These are phyloP conservation scores for Scheffersomyces stipitis DNA, from an alignment of 805 yeast genomes.

Conservation along the genomic window DNA sequence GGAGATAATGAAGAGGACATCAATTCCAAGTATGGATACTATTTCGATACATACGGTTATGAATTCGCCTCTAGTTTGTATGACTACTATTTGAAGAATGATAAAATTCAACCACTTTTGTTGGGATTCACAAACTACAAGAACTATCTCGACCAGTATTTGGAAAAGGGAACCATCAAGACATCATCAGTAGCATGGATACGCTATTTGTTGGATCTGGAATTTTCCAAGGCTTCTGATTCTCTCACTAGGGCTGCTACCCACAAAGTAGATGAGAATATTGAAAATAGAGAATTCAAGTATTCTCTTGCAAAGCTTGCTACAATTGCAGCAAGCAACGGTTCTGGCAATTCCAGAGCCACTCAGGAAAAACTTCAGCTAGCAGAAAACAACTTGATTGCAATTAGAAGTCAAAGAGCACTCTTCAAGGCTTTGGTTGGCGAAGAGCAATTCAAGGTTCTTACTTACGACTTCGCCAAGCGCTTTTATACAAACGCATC, in stretches of 20 bases:
- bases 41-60: constrained; percentile 63
- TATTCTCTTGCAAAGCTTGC: constrained; percentile 73
- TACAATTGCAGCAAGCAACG: constrained; percentile 42
- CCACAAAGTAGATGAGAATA: constrained; percentile 34
- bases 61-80: constrained; percentile 67
- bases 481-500: constrained; percentile 14
- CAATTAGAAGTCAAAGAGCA: constrained; percentile 49
- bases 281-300: constrained; percentile 52
- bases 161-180: constrained; percentile 39
- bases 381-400: constrained; percentile 51
- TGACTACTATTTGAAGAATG: constrained; percentile 52
- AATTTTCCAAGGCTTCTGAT: constrained; percentile 51
- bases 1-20: constrained; percentile 14
- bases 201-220: constrained; percentile 51
- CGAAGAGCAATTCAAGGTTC: constrained; percentile 24
- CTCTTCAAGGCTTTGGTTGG: constrained; percentile 21
- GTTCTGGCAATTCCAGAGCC: constrained; percentile 3
- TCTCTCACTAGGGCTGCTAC: constrained; percentile 41
- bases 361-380: constrained; percentile 32
- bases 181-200: constrained; percentile 72
- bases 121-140: constrained; percentile 56
- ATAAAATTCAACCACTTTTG: constrained; percentile 54
- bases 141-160: constrained; percentile 50
- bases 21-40: constrained; percentile 40
- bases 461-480: constrained; percentile 26